Conservation (phyloP, 1,139 yeast species). For the Scheffersomyces parashehatae region DNA sequence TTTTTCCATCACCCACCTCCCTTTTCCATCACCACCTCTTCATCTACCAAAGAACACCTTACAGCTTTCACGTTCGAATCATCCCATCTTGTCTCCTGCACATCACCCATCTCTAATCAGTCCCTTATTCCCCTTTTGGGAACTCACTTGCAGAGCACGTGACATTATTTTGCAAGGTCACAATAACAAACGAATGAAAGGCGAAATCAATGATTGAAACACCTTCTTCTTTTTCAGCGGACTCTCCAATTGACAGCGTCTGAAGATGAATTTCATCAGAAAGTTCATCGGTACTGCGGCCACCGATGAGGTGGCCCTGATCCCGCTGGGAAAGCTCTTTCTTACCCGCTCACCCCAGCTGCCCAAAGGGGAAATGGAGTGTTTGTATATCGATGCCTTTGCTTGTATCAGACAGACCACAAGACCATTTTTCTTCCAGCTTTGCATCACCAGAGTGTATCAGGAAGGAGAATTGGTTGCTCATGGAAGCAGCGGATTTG, state of each 20-base stretch:
- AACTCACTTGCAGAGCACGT: too few relatives aligned
- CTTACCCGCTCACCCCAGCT: conserved; percentile 73
- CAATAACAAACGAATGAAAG: too few relatives aligned
- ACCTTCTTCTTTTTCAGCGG: background rate
- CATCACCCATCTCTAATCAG: too few relatives aligned
- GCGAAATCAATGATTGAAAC: background rate
- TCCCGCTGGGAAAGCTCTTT: conserved; percentile 80
- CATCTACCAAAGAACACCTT: too few relatives aligned
- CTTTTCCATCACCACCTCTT: too few relatives aligned
- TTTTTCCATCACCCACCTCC: too few relatives aligned
- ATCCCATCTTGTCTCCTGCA: too few relatives aligned
- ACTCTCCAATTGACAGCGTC: too few relatives aligned
- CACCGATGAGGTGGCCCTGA: conserved; percentile 66
- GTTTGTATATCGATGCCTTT: conserved; percentile 75
- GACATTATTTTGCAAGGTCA: too few relatives aligned
- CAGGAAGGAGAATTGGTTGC: conserved; percentile 63
- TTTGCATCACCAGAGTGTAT: conserved; percentile 68
- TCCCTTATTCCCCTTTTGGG: too few relatives aligned
- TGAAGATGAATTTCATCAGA: conserved; percentile 72
- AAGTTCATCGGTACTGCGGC: conserved; percentile 64
- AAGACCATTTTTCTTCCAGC: conserved; percentile 65
- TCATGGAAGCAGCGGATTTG: conserved; percentile 34
- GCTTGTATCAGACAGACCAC: conserved; percentile 71
- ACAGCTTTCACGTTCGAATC: too few relatives aligned
- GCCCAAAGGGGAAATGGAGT: conserved; percentile 86